Conservation (phyloP, 2,329 filamentous ascomycete species). For the Emmonsiellopsis sp. region DNA sequence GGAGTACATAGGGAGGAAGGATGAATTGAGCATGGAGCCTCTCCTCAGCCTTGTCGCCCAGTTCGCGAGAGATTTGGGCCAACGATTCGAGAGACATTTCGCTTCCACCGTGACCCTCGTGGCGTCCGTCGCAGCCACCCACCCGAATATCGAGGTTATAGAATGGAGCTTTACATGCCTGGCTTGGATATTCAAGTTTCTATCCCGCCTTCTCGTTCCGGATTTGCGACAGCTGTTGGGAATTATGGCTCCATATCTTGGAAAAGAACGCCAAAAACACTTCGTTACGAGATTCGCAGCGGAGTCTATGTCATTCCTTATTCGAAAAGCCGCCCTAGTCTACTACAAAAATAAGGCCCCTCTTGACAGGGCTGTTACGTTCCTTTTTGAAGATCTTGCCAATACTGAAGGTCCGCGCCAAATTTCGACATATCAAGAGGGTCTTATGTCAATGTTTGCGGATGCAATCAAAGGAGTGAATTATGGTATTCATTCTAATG, state of each 20-base stretch:
- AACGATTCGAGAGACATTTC: conserved; percentile 82
- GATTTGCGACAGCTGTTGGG: conserved; percentile 78
- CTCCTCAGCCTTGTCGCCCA: conserved; percentile 80
- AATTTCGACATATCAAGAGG: conserved; percentile 62
- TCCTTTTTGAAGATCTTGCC: conserved; percentile 60
- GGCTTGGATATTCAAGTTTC: conserved; percentile 94
- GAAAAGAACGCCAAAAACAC: conserved; percentile 68
- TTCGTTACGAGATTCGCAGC: conserved; percentile 89
- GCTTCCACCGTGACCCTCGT: conserved; percentile 64
- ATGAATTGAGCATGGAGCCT: conserved; percentile 74
- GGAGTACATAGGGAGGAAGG: conserved; percentile 65
- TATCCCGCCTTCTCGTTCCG: conserved; percentile 75
- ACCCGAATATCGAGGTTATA: conserved; percentile 76
- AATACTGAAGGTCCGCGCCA: conserved; percentile 24
- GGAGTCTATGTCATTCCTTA: conserved; percentile 86
- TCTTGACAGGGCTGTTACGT: conserved; percentile 59
- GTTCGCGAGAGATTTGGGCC: conserved; percentile 87
- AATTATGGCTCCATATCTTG: conserved; percentile 73
- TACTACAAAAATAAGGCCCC: conserved; percentile 63
- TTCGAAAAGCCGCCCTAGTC: conserved; percentile 74
- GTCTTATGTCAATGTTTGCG: conserved; percentile 83
- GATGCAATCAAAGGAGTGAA: conserved; percentile 64
- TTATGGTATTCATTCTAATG: conserved; percentile 48
- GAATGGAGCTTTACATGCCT: conserved; percentile 95
- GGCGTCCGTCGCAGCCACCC: conserved; percentile 65